phyloP scores from a whole-genome alignment of 23 red algal species.

The Gracilaria domingensis region DNA sequence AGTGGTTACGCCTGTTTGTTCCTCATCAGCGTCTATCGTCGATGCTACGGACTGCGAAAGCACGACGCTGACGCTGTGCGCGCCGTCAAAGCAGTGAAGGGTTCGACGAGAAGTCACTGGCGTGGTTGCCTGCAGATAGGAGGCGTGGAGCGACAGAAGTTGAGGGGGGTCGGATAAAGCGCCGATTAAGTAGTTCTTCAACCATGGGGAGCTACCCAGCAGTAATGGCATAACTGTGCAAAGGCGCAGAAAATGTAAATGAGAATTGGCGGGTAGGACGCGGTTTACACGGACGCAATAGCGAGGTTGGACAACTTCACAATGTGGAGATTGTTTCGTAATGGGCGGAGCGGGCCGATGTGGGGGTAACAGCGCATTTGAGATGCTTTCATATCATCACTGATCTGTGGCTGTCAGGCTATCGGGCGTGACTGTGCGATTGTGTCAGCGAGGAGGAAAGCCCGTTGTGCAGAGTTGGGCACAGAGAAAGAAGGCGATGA shows the following conservation, averaged over 20 bases:
- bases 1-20: slow-evolving; percentile 51
- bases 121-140: slow-evolving; percentile 41
- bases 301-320: neutral
- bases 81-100: slow-evolving; percentile 44
- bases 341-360: too few species aligned
- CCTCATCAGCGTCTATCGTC: slow-evolving; percentile 36
- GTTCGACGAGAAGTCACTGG: slow-evolving; percentile 38
- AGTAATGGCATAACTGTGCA: neutral
- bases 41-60: slow-evolving; percentile 48
- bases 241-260: neutral
- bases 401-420: neutral
- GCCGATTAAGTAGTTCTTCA: slow-evolving; percentile 25
- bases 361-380: too few species aligned
- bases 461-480: too few species aligned
- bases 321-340: too few species aligned
- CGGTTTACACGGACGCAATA: neutral
- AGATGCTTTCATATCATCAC: neutral
- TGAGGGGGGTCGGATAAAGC: slow-evolving; percentile 4
- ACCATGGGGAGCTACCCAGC: slow-evolving; percentile 30
- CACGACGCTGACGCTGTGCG: slow-evolving; percentile 37
- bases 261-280: neutral
- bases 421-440: neutral
- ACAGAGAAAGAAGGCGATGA: too few species aligned
- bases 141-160: slow-evolving; percentile 22
- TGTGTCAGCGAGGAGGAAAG: neutral